Percentiles rank a stretch among this genome's conserved stretches.
Conservation (phyloP, 2,329 filamentous ascomycete genomes). For the Cladorrhinum sp. region DNA sequence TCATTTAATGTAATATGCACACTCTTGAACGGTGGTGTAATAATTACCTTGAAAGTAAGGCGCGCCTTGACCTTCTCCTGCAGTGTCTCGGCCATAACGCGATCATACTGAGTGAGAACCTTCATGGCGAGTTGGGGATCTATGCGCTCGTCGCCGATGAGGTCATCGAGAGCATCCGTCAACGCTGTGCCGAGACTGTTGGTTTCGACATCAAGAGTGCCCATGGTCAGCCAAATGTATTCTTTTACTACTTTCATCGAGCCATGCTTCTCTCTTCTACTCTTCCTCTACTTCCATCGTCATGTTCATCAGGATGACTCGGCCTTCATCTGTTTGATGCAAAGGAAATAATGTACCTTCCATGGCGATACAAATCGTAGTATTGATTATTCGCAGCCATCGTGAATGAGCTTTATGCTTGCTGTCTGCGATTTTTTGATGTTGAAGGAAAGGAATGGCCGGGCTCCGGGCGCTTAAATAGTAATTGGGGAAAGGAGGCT, state of each 20-base stretch:
- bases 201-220: neutral
- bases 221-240: conserved; percentile 19
- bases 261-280: too few relatives aligned
- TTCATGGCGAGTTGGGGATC: conserved; percentile 99
- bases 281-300: too few relatives aligned
- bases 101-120: conserved; percentile 93
- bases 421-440: neutral
- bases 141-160: conserved; percentile 92
- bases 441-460: too few relatives aligned
- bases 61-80: conserved; percentile 90
- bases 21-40: neutral
- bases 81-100: conserved; percentile 84
- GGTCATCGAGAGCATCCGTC: conserved; percentile 93
- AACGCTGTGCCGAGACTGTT: conserved; percentile 84
- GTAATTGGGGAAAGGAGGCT: too few relatives aligned
- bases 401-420: conserved; percentile 8
- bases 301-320: too few relatives aligned
- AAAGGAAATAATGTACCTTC: conserved; percentile 92
- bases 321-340: too few relatives aligned
- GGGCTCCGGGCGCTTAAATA: too few relatives aligned
- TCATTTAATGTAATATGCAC: conserved; percentile 19
- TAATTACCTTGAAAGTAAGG: conserved; percentile 85
- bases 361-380: conserved; percentile 98
- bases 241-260: conserved; percentile 15
- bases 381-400: conserved; percentile 38